Percentiles rank a stretch among this genome's conserved stretches.
Evolutionary conservation across 768 basidiomycete species (phyloP).

Genomic region (Obba rivulosa): DNA sequence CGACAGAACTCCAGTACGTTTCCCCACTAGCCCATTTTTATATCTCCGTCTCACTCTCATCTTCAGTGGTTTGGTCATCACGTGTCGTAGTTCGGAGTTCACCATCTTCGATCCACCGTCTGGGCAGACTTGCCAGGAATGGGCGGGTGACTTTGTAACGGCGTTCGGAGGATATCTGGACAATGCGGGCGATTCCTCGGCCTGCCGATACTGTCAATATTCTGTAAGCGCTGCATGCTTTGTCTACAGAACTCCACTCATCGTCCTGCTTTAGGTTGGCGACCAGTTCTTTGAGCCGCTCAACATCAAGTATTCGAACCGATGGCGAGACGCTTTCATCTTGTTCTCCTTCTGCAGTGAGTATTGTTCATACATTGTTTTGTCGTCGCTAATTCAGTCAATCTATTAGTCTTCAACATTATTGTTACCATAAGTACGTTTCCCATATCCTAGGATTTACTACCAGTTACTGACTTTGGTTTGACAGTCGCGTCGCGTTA

Average conservation of each 20-base stretch:
- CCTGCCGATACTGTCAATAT: constrained; percentile 75
- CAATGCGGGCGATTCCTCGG: constrained; percentile 50
- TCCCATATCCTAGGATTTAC: not conserved
- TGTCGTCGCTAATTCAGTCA: not conserved
- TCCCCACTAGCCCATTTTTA: constrained; percentile 6
- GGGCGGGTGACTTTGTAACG: constrained; percentile 63
- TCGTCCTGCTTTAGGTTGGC: constrained; percentile 35
- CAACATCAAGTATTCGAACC: constrained; percentile 54
- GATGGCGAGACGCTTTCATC: constrained; percentile 70
- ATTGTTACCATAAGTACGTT: constrained; percentile 46
- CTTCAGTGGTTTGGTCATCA: constrained; percentile 55
- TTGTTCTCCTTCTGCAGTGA: constrained; percentile 55
- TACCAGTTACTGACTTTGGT: constrained; percentile 2
- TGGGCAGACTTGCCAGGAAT: constrained; percentile 66
- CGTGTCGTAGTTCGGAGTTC: constrained; percentile 66
- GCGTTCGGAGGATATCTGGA: constrained; percentile 69
- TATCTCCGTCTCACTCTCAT: constrained; percentile 13
- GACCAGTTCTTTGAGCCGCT: constrained; percentile 68
- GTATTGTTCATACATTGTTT: constrained; percentile 9
- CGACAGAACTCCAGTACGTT: constrained; percentile 66
- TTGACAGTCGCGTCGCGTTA: constrained; percentile 65
- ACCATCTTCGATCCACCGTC: constrained; percentile 64
- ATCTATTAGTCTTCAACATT: constrained; percentile 58
- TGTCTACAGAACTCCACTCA: not conserved
- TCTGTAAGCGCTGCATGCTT: constrained; percentile 20